Base-by-base conservation (phyloP, 139 green algal species). In the Chlamydomonas eustigma region DNA sequence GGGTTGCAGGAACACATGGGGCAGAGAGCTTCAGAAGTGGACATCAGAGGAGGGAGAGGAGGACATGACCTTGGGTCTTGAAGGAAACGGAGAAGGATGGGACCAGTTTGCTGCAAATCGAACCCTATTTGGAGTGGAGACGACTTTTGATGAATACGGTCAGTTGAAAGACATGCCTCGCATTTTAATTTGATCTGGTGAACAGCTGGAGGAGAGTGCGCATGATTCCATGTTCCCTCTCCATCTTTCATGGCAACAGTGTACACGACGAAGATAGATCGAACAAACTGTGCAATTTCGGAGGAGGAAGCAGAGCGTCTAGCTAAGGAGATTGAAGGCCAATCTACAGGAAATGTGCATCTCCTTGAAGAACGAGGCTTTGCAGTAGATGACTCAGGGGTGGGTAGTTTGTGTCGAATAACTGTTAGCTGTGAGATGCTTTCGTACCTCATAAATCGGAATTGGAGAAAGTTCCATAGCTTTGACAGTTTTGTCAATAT, bases 101-200 rank as follows among this genome's bases (percentile, higher is more conserved):
- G 94, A 98, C 82, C 93, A 98, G 79, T 98, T 98, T 83, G 90
- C 88, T 2, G 83, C 88, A 24, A 98, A 98, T 80, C 63, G 91
- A 68, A 37, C 80, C 30, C 88, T 90, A 77, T 98, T 97, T 80
- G 93, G 93, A 4, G 88, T 97, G 39, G 67, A 85, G 4, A 94
- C 86, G 32, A 90, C 83, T 37, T 97, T 90, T 70, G 76, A 89
- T 31, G 91, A 96, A 28, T 28, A 70, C 58, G 44, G 44, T 58
- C 12, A 28, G 44, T 58, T 12, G 12, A 58, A 58, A n/a, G n/a
- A n/a, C n/a, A n/a, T n/a, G n/a, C n/a, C n/a, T n/a, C n/a, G n/a
- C n/a, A n/a, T n/a, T n/a, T n/a, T n/a, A n/a, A n/a, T n/a, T n/a
- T n/a, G n/a, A n/a, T n/a, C n/a, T n/a, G n/a, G n/a, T n/a, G n/a